Conservation (phyloP, 2,329 filamentous ascomycete genomes). For the Botryotinia convoluta region DNA sequence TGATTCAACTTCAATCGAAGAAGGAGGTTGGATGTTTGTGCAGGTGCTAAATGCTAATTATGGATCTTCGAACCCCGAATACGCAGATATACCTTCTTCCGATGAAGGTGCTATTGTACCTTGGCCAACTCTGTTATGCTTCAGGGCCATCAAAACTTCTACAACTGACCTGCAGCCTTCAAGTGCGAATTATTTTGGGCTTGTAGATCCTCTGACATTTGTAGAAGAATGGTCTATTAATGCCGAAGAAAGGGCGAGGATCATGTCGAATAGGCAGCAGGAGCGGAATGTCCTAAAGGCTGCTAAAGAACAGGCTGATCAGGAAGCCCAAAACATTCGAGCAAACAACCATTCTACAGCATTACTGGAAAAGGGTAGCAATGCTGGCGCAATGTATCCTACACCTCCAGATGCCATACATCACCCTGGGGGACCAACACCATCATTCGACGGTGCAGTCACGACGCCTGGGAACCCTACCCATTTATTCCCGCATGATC, state of each 20-base stretch:
- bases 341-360: constrained; percentile 53
- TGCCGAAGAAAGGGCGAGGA: constrained; percentile 44
- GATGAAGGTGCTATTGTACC: constrained; percentile 36
- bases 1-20: constrained; percentile 31
- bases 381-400: constrained; percentile 61
- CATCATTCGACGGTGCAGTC: constrained; percentile 54
- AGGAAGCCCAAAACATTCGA: constrained; percentile 44
- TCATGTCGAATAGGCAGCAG: constrained; percentile 48
- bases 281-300: constrained; percentile 46
- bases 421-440: constrained; percentile 50
- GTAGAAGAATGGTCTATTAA: constrained; percentile 40
- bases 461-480: constrained; percentile 53
- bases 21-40: constrained; percentile 38
- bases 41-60: constrained; percentile 32
- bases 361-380: constrained; percentile 50
- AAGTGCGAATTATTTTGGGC: constrained; percentile 9
- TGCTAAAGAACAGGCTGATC: constrained; percentile 43
- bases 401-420: constrained; percentile 68
- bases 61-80: constrained; percentile 30
- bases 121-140: constrained; percentile 39
- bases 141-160: constrained; percentile 28
- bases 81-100: constrained; percentile 26
- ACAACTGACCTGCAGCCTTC: constrained; percentile 16
- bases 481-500: constrained; percentile 41
- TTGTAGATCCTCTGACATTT: constrained; percentile 40